These are phyloP conservation scores for Myxozyma neglecta DNA, from an alignment of 805 yeast species.

Conservation along the genomic window DNA sequence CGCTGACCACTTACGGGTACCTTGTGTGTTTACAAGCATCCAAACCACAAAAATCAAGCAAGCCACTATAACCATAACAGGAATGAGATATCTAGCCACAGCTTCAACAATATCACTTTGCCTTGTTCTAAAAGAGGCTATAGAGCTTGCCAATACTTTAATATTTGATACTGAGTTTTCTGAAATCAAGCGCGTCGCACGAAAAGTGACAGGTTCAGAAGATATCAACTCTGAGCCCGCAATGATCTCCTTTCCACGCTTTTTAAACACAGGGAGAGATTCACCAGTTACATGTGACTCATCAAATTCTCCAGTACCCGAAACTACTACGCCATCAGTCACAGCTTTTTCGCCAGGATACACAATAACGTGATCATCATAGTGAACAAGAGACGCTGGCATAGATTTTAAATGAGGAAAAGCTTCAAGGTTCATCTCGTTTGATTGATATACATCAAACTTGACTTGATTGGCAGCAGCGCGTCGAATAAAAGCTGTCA, in stretches of 20 bases:
- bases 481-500: slow-evolving; percentile 5
- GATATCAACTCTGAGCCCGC: slow-evolving; percentile 67
- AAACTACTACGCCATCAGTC: slow-evolving; percentile 63
- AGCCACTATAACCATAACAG: slow-evolving; percentile 59
- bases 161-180: slow-evolving; percentile 54
- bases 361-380: slow-evolving; percentile 15
- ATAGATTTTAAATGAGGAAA: neutral
- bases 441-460: slow-evolving; percentile 14
- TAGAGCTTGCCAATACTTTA: slow-evolving; percentile 67
- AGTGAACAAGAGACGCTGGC: slow-evolving; percentile 10
- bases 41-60: slow-evolving; percentile 56
- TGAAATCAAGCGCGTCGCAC: slow-evolving; percentile 42
- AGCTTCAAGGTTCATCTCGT: neutral
- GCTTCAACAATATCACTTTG: slow-evolving; percentile 67
- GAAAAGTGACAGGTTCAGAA: slow-evolving; percentile 51
- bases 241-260: slow-evolving; percentile 61
- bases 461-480: slow-evolving; percentile 8
- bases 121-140: slow-evolving; percentile 67
- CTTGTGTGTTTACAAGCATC: slow-evolving; percentile 72
- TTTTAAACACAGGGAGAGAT: slow-evolving; percentile 55
- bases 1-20: slow-evolving; percentile 27
- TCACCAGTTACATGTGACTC: slow-evolving; percentile 93
- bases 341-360: slow-evolving; percentile 6
- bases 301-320: slow-evolving; percentile 78
- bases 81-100: slow-evolving; percentile 69